These are phyloP conservation scores for Piromyces sp. DNA, from an alignment of 192 early-diverging fungal species.

Conservation along the genomic window DNA sequence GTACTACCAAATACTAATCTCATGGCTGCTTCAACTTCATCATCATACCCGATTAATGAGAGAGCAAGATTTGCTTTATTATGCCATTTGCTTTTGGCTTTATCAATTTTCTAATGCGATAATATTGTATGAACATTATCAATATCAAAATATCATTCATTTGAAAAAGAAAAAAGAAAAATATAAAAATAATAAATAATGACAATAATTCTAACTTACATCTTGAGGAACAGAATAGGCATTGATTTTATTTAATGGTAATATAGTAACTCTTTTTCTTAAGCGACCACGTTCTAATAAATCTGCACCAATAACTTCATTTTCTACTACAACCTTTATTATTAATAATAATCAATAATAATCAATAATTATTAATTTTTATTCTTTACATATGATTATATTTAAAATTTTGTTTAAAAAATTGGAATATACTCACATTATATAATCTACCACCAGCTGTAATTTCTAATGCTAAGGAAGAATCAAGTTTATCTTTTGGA, in stretches of 20 bases:
- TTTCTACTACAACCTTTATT: slow-evolving; percentile 67
- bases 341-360: too few relatives aligned
- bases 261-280: slow-evolving; percentile 64
- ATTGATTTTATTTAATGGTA: slow-evolving; percentile 93
- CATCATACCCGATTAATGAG: slow-evolving; percentile 59
- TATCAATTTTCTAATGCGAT: slow-evolving; percentile 27
- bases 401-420: too few relatives aligned
- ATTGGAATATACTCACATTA: slow-evolving; percentile 52
- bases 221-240: slow-evolving; percentile 29
- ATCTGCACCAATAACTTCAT: slow-evolving; percentile 63
- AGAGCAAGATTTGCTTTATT: slow-evolving; percentile 81
- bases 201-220: neutral
- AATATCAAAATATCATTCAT: too few relatives aligned
- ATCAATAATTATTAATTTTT: too few relatives aligned
- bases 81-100: slow-evolving; percentile 65
- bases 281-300: slow-evolving; percentile 64
- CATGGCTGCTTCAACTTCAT: slow-evolving; percentile 70
- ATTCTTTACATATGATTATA: too few relatives aligned
- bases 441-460: slow-evolving; percentile 85
- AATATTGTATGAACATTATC: too few relatives aligned
- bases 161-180: too few relatives aligned
- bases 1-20: slow-evolving; percentile 84
- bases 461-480: slow-evolving; percentile 73
- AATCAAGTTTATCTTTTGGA: slow-evolving; percentile 41
- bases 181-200: neutral